Percentiles rank a stretch among this genome's conserved stretches.
Evolutionary conservation across 1,284 basidiomycete genomes (phyloP).

Genomic region (Takashimella koratensis): DNA sequence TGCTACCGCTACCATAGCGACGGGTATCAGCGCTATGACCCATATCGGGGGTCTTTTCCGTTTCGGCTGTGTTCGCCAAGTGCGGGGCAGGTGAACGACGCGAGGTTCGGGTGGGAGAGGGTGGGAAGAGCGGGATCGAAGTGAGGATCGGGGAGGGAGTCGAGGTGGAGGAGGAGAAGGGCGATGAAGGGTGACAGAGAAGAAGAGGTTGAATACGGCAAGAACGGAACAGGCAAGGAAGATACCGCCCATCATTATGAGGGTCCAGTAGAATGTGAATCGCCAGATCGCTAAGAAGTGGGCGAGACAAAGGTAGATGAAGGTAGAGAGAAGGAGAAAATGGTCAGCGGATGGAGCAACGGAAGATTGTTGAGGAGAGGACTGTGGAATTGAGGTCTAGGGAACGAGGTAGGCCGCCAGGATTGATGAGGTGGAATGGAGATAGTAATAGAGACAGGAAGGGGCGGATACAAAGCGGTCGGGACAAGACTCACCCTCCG

Average conservation of each 20-base stretch:
- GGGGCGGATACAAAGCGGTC: too few relatives aligned
- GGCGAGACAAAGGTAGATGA: too few relatives aligned
- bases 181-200: conserved; percentile 53
- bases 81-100: not conserved
- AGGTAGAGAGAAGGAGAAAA: too few relatives aligned
- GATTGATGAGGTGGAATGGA: too few relatives aligned
- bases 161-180: not conserved
- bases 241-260: conserved; percentile 67
- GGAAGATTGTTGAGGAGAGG: too few relatives aligned
- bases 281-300: conserved; percentile 63
- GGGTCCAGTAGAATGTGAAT: conserved; percentile 80
- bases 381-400: too few relatives aligned
- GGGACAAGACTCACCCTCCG: conserved; percentile 40
- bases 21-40: conserved; percentile 34
- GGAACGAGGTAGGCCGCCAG: too few relatives aligned
- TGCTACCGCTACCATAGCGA: conserved; percentile 48
- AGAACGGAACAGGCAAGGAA: conserved; percentile 65
- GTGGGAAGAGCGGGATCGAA: not conserved
- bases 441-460: too few relatives aligned
- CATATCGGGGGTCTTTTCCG: conserved; percentile 37
- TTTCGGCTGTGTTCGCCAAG: not conserved
- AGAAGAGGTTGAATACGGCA: conserved; percentile 64
- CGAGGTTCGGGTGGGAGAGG: not conserved
- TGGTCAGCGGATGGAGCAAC: too few relatives aligned
- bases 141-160: not conserved